Percentiles rank a stretch among this genome's conserved stretches.
Conservation (phyloP, 805 yeast species). For the Myxozyma vanderwaltii region DNA sequence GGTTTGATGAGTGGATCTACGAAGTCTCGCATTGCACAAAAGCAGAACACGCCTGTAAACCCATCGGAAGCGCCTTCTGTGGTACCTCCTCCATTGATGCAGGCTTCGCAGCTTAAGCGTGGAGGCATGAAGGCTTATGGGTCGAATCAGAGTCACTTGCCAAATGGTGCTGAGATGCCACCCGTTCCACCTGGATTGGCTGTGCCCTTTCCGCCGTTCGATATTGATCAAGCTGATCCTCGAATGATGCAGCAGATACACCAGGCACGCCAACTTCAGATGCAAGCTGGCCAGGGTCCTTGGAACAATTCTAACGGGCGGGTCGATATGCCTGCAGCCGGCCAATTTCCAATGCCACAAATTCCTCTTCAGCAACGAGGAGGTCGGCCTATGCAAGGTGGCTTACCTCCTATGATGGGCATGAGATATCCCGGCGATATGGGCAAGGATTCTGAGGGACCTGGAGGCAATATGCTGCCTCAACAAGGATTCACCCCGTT, state of each 20-base stretch:
- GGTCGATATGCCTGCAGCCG: neutral
- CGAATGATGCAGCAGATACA: neutral
- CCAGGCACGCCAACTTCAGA: neutral
- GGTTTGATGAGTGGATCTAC: conserved; percentile 27
- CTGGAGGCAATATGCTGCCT: conserved; percentile 3
- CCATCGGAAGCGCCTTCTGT: neutral
- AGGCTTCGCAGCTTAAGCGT: no score
- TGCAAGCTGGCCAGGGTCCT: conserved; percentile 1
- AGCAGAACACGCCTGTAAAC: neutral
- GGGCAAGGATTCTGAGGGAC: neutral
- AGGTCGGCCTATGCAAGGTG: conserved; percentile 5
- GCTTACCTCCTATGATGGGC: conserved; percentile 6
- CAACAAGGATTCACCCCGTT: neutral
- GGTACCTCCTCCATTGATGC: neutral
- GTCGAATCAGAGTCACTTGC: neutral
- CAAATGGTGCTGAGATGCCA: neutral
- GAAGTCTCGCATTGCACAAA: conserved; percentile 2
- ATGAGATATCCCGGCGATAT: neutral
- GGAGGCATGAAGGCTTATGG: neutral
- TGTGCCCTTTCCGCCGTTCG: neutral
- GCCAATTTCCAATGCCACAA: neutral
- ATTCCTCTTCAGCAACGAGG: conserved; percentile 3
- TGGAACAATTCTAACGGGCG: conserved; percentile 2
- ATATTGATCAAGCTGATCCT: conserved; percentile 6
- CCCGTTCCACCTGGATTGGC: neutral